Base-by-base conservation (phyloP, 1,284 basidiomycete genomes). In the Puccinia coronata region DNA sequence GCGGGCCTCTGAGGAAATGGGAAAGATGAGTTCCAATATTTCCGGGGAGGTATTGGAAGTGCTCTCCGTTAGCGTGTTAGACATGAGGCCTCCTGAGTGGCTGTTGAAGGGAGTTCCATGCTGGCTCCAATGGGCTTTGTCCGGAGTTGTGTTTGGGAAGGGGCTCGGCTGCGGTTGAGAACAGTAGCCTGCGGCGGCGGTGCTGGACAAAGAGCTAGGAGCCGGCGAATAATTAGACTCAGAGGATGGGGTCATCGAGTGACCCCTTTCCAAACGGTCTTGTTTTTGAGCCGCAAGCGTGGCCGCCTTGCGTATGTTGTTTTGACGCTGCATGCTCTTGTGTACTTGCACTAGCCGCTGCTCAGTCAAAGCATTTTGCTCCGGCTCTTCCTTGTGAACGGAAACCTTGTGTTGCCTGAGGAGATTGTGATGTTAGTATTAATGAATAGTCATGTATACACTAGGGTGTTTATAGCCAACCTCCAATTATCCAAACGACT, bases 401-500 rank as follows among this genome's bases (percentile, higher is more conserved):
- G 77, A 80, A 3, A 71, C 51, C 47, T 71, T 70, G 51, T 80
- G 77, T 49, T 80, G 77, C 55, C 77, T 80, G 77, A 16, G 25
- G 59, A 74, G n/a, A 16, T 49, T 28, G 16, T n/a, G 39, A 12
- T 75, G n/a, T 61, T 25, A 63, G 8, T 16, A 20, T 53, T 9
- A 61, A 36, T 12, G 12, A 14, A 39, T 8, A 12, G 14, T 67
- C 36, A 34, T 67, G 14, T n/a, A 49, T 70, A 12, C n/a, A 49
- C 12, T 6, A 47, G 47, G 16, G 25, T 43, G n/a, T n/a, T 25
- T 18, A 6, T 75, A n/a, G 11, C 63, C 11, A 28, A 80, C 77
- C 77, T 70, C 77, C 77, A 80, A 57, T 80, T 80, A 61, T 80
- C 77, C n/a, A 80, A 49, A 14, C 77, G 47, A 71, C 77, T 80